phyloP scores from a whole-genome alignment of 257 asterid species.

The Rehmannia glutinosa region DNA sequence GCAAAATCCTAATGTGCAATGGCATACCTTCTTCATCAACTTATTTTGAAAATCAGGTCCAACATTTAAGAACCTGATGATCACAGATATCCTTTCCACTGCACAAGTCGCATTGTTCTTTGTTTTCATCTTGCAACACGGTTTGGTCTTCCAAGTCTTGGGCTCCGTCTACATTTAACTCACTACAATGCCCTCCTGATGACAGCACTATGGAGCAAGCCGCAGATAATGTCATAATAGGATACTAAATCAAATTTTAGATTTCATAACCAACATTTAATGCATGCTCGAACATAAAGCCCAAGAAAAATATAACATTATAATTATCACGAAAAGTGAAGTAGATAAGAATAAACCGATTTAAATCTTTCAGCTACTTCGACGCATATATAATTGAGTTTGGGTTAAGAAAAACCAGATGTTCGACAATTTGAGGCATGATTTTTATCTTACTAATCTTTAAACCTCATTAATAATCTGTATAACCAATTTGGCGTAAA shows the following conservation, averaged over 20 bases:
- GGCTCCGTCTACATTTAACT: constrained; percentile 20
- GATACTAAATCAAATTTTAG: too few species aligned
- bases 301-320: not conserved
- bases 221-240: too few species aligned
- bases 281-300: too few species aligned
- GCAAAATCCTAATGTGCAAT: too few species aligned
- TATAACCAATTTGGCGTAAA: too few species aligned
- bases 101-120: constrained; percentile 43
- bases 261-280: too few species aligned
- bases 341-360: not conserved
- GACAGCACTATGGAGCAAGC: constrained; percentile 25
- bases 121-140: constrained; percentile 21
- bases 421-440: too few species aligned
- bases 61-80: constrained; percentile 64
- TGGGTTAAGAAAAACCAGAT: too few species aligned
- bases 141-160: constrained; percentile 19
- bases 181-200: constrained; percentile 32
- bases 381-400: too few species aligned
- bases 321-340: not conserved
- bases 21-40: constrained; percentile 46
- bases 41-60: constrained; percentile 39
- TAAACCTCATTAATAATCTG: too few species aligned
- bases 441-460: too few species aligned
- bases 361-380: not conserved
- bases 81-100: constrained; percentile 63